Percentiles rank a stretch among this genome's conserved stretches.
phyloP scores from a whole-genome alignment of 371 early-diverging fungal species.

The Batrachochytrium dendrobatidis region DNA sequence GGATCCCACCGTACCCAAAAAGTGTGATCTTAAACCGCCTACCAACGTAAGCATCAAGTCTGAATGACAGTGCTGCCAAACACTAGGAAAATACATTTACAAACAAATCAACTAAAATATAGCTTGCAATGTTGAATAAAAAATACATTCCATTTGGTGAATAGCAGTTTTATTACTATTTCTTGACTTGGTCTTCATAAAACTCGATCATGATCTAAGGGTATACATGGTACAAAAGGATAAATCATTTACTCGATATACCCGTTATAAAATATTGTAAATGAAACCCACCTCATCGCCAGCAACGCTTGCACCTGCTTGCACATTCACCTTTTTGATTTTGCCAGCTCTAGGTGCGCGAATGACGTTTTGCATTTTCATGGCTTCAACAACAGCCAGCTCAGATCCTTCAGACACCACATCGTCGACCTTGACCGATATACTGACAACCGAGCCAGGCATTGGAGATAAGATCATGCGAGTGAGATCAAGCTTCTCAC shows the following conservation, averaged over 20 bases:
- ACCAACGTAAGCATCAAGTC: no score
- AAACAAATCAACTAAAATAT: no score
- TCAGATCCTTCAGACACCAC: slow-evolving; percentile 77
- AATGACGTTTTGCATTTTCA: slow-evolving; percentile 98
- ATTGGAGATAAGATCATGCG: slow-evolving; percentile 79
- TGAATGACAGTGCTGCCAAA: no score
- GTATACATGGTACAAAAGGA: neutral
- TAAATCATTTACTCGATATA: neutral
- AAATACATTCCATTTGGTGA: no score
- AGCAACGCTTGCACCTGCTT: slow-evolving; percentile 65
- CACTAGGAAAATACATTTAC: no score
- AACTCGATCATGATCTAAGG: slow-evolving; percentile 15
- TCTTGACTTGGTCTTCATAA: slow-evolving; percentile 5
- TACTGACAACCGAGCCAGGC: slow-evolving; percentile 84
- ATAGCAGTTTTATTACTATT: no score
- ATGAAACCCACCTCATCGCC: slow-evolving; percentile 64
- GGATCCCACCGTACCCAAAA: slow-evolving; percentile 25
- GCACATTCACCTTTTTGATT: slow-evolving; percentile 70
- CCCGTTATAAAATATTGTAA: no score
- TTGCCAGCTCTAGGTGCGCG: slow-evolving; percentile 71
- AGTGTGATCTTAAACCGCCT: slow-evolving; percentile 1
- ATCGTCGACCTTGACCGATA: slow-evolving; percentile 80
- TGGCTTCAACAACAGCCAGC: slow-evolving; percentile 89
- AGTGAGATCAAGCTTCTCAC: slow-evolving; percentile 62
- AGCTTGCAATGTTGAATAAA: no score